Evolutionary conservation across 2,329 filamentous ascomycete genomes (phyloP).

Genomic region (Periconia digitata): DNA sequence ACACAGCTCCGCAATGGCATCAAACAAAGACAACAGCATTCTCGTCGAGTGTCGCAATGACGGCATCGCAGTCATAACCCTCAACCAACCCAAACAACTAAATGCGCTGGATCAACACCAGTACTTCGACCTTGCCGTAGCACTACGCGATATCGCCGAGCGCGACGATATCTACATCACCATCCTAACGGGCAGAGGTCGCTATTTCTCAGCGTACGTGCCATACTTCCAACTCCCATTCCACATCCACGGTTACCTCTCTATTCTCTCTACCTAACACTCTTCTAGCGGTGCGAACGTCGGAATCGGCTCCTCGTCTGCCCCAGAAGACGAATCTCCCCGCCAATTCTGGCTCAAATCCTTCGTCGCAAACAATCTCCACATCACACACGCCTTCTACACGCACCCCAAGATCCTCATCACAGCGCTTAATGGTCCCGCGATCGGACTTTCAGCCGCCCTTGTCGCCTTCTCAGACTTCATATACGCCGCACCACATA

Average conservation of each 20-base stretch:
- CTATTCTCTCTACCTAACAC: not conserved
- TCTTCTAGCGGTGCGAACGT: conserved; percentile 75
- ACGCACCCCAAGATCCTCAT: conserved; percentile 92
- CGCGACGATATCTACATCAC: conserved; percentile 83
- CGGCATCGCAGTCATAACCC: conserved; percentile 75
- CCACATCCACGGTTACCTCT: not conserved
- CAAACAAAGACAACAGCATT: conserved; percentile 47
- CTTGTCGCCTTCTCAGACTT: conserved; percentile 85
- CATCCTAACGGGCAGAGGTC: conserved; percentile 77
- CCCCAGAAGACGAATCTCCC: conserved; percentile 35
- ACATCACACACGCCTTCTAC: conserved; percentile 88
- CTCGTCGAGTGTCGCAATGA: conserved; percentile 66
- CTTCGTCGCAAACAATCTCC: conserved; percentile 85
- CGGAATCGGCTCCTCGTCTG: conserved; percentile 52
- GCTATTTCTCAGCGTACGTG: conserved; percentile 81
- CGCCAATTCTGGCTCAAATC: conserved; percentile 64
- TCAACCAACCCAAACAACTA: conserved; percentile 83
- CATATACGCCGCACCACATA: conserved; percentile 76
- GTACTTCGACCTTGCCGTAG: conserved; percentile 76
- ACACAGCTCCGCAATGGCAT: conserved; percentile 33
- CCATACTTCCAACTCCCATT: not conserved
- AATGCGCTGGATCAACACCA: conserved; percentile 73
- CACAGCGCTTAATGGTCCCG: conserved; percentile 87
- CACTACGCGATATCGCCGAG: conserved; percentile 74
- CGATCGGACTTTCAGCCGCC: conserved; percentile 83